Base-by-base conservation (phyloP, 768 basidiomycete species). In the Strobilomyces confusus region DNA sequence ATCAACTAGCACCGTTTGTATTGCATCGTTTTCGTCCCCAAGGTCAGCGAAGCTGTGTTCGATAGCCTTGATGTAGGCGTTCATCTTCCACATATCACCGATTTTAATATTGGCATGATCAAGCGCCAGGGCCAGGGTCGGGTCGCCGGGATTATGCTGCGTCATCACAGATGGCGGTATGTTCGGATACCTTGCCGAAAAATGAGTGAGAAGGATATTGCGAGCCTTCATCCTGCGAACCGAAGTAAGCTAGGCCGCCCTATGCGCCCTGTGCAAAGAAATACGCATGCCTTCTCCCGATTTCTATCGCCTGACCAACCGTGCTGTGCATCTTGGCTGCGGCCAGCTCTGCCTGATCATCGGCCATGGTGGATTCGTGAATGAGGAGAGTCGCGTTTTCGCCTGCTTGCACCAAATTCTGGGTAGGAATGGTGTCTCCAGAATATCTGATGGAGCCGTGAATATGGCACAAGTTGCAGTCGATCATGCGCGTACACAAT, bases 321-420 rank as follows among this genome's bases (percentile, higher is more conserved):
- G 95, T 98, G 53, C 89, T 92, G 67, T 98, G 95, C 5, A 84
- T 85, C 72, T 95, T 98, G 36, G 70, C 69, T 1, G 61, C 63
- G 0, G 94, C 94, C 71, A 90, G 68, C 13, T 85, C 85, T 19
- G 73, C 79, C 62, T 94, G 82, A 50, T 88, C 89, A 61, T 98
- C 89, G 2, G 83, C 89, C 80, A 98, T 86, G 4, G 93, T 93
- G 0, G 95, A 91, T 67, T 98, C 95, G 62, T 98, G 95, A 30
- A 98, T 93, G 38, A 98, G 75, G 2, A 98, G 72, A 0, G 92
- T 92, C 0, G 88, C 86, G 49, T 72, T 69, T 54, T 74, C 62
- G 0, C 89, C 95, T 0, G 81, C 83, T 41, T 75, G 65, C 22
- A 86, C 81, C 5, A 98, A 74, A 25, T 74, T 75, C 12, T 85